phyloP scores from a whole-genome alignment of 306 rosid genomes.

The Castanopsis chinensis region DNA sequence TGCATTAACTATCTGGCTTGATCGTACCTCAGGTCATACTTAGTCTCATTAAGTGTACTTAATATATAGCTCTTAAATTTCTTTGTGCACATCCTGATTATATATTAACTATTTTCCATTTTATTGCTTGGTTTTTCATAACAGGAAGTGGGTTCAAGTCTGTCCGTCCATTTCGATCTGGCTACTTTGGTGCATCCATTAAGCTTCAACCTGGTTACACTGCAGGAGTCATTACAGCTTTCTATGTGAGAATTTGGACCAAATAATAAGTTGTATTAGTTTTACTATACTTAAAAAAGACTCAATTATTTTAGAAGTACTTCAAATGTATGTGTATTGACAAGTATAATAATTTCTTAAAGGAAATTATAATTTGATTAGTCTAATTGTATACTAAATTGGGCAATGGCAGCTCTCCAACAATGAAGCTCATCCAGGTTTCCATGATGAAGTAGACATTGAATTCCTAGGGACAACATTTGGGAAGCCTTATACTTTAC shows the following conservation, averaged over 20 bases:
- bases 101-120: neutral
- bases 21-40: conserved; percentile 59
- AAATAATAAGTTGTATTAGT: neutral
- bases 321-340: too few species aligned
- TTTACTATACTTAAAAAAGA: too few species aligned
- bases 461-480: conserved; percentile 96
- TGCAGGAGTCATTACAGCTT: conserved; percentile 95
- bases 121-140: conserved; percentile 7
- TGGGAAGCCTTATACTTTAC: conserved; percentile 91
- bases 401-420: conserved; percentile 76
- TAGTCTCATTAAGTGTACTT: neutral
- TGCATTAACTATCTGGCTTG: conserved; percentile 87
- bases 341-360: too few species aligned
- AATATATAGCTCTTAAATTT: neutral
- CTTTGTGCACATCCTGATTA: neutral
- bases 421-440: conserved; percentile 90
- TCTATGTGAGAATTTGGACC: conserved; percentile 58
- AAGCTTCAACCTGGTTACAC: conserved; percentile 95
- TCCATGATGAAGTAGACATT: conserved; percentile 96
- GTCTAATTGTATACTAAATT: conserved; percentile 9
- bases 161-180: conserved; percentile 79
- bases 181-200: conserved; percentile 85
- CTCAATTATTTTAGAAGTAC: too few species aligned
- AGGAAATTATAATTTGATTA: too few species aligned
- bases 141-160: conserved; percentile 97